Evolutionary conservation across 2,329 filamentous ascomycete genomes (phyloP).

Genomic region (Colletotrichum filicis): DNA sequence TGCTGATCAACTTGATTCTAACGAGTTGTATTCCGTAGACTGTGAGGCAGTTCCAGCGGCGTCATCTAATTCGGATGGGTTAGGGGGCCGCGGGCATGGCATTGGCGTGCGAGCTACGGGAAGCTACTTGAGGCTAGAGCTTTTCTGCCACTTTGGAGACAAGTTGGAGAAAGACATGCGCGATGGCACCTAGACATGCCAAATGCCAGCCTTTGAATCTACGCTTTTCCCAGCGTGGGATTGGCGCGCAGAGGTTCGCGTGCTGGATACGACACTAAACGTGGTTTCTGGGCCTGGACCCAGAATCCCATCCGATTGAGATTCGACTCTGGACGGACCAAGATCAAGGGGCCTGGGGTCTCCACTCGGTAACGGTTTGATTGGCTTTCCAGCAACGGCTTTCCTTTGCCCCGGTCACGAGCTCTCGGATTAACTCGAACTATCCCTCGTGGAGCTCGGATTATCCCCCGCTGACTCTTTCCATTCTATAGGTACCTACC

Average conservation of each 20-base stretch:
- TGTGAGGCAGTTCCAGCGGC: neutral
- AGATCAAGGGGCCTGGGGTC: neutral
- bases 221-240: neutral
- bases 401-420: neutral
- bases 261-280: neutral
- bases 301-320: slow-evolving; percentile 16
- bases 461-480: neutral
- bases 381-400: neutral
- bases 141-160: neutral
- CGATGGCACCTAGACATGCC: neutral
- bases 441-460: neutral
- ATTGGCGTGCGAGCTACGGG: neutral
- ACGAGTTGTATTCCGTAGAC: neutral
- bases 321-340: slow-evolving; percentile 8
- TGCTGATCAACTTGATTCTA: neutral
- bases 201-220: neutral
- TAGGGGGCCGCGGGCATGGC: neutral
- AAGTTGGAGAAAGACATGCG: neutral
- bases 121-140: neutral
- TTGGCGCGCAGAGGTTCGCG: neutral
- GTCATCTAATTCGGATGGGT: neutral
- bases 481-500: neutral
- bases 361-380: neutral
- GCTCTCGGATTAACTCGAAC: neutral
- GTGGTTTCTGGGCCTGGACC: slow-evolving; percentile 16